Percentiles rank a stretch among this genome's conserved stretches.
phyloP scores from a whole-genome alignment of 1,284 basidiomycete species.

The Cystobasidium pallidum region DNA sequence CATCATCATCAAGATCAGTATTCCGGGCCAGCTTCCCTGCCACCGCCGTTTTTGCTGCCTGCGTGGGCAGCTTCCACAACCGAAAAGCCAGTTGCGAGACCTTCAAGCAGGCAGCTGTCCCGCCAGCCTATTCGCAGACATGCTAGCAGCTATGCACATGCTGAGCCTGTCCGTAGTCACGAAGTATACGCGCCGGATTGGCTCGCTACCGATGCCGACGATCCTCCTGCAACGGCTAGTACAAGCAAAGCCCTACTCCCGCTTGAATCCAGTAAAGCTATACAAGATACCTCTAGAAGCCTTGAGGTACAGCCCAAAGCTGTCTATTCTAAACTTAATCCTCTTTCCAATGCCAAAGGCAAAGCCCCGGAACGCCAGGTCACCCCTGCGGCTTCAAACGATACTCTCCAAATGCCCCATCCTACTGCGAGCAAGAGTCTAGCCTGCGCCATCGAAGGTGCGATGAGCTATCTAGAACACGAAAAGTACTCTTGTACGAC shows the following conservation, averaged over 20 bases:
- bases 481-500: background rate
- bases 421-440: background rate
- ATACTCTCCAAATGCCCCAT: background rate
- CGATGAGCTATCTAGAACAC: background rate
- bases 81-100: constrained; percentile 15
- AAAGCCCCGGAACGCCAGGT: background rate
- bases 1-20: background rate
- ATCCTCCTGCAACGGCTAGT: constrained; percentile 9
- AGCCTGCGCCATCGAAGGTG: background rate
- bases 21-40: background rate
- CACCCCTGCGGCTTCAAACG: background rate
- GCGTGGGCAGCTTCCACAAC: background rate
- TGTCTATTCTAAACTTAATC: too few relatives aligned
- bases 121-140: constrained; percentile 8
- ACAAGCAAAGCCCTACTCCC: constrained; percentile 6
- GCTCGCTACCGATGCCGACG: background rate
- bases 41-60: constrained; percentile 23
- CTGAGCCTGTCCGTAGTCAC: constrained; percentile 6
- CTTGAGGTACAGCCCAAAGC: too few relatives aligned
- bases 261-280: background rate
- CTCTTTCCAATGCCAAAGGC: background rate
- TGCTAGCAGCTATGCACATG: constrained; percentile 12
- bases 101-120: background rate
- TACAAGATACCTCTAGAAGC: background rate
- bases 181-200: constrained; percentile 1